Conservation (phyloP, 495 filamentous ascomycete genomes). For the Lichina pygmaea region DNA sequence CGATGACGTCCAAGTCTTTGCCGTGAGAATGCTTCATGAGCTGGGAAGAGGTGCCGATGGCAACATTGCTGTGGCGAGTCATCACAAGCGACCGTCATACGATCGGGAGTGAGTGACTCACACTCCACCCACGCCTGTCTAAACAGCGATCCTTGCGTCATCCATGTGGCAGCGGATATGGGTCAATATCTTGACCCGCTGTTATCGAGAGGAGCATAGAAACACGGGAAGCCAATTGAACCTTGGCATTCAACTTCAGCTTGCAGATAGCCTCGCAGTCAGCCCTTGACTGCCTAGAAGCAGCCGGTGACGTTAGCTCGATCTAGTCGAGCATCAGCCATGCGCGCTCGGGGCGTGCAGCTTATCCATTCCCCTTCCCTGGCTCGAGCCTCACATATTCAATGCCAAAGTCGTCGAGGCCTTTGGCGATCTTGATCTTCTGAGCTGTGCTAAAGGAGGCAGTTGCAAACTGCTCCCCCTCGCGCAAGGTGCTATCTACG, state of each 20-base stretch:
- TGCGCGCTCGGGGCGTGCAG: not conserved
- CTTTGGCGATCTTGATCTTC: conserved; percentile 60
- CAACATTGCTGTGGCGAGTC: conserved; percentile 33
- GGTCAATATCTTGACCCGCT: conserved; percentile 26
- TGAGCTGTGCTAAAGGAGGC: conserved; percentile 75
- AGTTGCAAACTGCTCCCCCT: conserved; percentile 82
- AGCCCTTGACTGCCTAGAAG: conserved; percentile 52
- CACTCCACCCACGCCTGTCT: conserved; percentile 49
- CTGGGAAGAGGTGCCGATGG: conserved; percentile 80
- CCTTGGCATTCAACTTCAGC: conserved; percentile 61
- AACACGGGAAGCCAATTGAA: conserved; percentile 7
- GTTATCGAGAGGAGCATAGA: not conserved
- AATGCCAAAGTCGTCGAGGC: conserved; percentile 70
- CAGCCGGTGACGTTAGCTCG: conserved; percentile 56
- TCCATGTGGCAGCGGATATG: conserved; percentile 89
- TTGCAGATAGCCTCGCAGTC: conserved; percentile 82
- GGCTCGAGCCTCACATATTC: conserved; percentile 28
- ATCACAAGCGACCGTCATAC: not conserved
- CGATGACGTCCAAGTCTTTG: conserved; percentile 82
- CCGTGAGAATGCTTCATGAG: conserved; percentile 82
- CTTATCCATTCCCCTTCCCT: conserved; percentile 2
- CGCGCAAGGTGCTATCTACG: conserved; percentile 74
- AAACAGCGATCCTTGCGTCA: conserved; percentile 67
- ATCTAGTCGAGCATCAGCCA: conserved; percentile 17
- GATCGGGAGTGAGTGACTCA: not conserved